phyloP scores from a whole-genome alignment of 768 basidiomycete species.

The Leucocoprinus birnbaumii region DNA sequence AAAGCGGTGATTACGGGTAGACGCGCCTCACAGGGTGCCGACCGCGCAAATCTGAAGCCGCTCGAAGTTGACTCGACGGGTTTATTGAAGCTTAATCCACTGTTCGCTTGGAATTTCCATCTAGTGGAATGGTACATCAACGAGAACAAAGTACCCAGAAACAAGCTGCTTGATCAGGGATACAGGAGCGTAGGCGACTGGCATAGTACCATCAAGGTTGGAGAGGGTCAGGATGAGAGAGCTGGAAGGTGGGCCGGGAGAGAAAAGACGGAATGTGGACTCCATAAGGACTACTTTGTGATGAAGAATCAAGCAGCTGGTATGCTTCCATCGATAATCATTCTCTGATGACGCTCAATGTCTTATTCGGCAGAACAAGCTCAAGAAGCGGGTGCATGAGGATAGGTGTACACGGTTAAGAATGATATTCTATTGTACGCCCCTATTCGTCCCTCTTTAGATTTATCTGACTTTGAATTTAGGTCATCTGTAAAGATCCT shows the following conservation, averaged over 20 bases:
- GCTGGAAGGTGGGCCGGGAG: constrained; percentile 90
- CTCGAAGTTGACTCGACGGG: constrained; percentile 91
- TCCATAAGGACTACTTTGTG: constrained; percentile 88
- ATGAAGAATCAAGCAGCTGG: constrained; percentile 55
- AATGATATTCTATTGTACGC: not conserved
- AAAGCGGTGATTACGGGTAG: constrained; percentile 93
- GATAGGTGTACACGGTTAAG: no score
- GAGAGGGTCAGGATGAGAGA: constrained; percentile 79
- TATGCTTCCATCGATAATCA: not conserved
- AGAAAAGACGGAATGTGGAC: constrained; percentile 92
- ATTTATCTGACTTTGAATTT: not conserved
- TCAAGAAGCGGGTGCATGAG: not conserved
- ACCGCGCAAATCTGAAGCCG: constrained; percentile 76
- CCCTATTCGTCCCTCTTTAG: not conserved
- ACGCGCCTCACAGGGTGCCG: constrained; percentile 90
- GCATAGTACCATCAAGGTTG: constrained; percentile 84
- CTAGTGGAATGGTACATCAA: constrained; percentile 85
- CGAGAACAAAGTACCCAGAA: constrained; percentile 80
- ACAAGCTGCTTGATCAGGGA: constrained; percentile 84
- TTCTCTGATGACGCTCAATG: not conserved
- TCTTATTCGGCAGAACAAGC: not conserved
- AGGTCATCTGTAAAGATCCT: not conserved
- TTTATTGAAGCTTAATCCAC: constrained; percentile 90
- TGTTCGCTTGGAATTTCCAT: constrained; percentile 84
- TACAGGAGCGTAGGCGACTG: constrained; percentile 97